phyloP scores from a whole-genome alignment of 2,329 filamentous ascomycete genomes.

The Epichloe coenophiala region DNA sequence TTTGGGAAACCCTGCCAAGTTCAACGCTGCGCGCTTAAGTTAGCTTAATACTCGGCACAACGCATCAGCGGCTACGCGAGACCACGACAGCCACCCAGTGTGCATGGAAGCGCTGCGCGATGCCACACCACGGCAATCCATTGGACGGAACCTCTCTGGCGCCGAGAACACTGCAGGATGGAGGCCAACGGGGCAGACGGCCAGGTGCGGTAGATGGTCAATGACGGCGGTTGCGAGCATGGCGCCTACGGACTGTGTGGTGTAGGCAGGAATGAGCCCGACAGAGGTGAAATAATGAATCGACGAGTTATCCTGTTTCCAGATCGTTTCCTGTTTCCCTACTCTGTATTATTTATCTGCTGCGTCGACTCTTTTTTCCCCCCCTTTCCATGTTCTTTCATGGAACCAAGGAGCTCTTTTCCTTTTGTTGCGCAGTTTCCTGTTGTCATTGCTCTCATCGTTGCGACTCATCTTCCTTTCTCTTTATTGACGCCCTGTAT shows the following conservation, averaged over 20 bases:
- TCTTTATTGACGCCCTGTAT: background rate
- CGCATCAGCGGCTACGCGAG: background rate
- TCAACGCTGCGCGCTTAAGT: background rate
- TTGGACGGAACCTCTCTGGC: background rate
- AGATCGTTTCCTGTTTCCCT: background rate
- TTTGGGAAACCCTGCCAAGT: background rate
- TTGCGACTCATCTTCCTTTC: background rate
- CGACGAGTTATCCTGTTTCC: background rate
- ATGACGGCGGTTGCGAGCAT: background rate
- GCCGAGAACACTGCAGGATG: background rate
- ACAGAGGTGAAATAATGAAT: background rate
- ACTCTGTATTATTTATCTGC: background rate
- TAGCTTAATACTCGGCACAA: background rate
- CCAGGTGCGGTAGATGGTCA: background rate
- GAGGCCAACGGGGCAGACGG: background rate
- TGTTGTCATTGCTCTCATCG: background rate
- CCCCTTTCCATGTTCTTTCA: background rate
- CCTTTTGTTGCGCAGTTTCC: background rate
- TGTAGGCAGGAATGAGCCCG: background rate
- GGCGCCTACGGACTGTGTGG: background rate
- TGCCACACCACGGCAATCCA: background rate
- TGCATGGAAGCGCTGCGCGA: conserved; percentile 4
- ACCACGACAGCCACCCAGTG: conserved; percentile 4
- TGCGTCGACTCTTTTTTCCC: background rate
- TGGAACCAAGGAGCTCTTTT: background rate